These are phyloP conservation scores for Passiflora organensis DNA, from an alignment of 345 rosid species.

Conservation along the genomic window DNA sequence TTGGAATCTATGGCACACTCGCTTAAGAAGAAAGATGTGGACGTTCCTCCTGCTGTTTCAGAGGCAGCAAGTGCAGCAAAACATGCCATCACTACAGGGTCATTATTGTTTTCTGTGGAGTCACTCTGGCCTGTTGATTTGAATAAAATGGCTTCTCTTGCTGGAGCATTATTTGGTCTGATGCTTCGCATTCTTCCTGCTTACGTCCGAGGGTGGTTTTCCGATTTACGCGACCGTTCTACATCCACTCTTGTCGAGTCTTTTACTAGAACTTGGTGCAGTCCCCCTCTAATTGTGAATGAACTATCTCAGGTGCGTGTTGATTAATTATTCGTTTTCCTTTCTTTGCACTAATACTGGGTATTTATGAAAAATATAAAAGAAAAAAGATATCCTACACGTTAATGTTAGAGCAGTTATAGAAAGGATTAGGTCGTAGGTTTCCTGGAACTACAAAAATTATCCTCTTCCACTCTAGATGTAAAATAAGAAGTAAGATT, in stretches of 20 bases:
- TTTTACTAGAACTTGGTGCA: constrained; percentile 90
- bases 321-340: not conserved
- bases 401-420: too few relatives aligned
- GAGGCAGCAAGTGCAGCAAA: constrained; percentile 70
- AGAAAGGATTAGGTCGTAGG: too few relatives aligned
- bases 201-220: constrained; percentile 88
- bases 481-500: too few relatives aligned
- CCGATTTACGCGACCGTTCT: constrained; percentile 79
- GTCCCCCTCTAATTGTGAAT: constrained; percentile 68
- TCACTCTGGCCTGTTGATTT: constrained; percentile 78
- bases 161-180: constrained; percentile 83
- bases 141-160: constrained; percentile 61
- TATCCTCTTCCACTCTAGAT: too few relatives aligned
- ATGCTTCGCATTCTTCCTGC: constrained; percentile 90
- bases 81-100: constrained; percentile 57
- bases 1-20: constrained; percentile 48
- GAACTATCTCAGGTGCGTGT: constrained; percentile 83
- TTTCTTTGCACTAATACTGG: too few relatives aligned
- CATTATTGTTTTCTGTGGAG: constrained; percentile 59
- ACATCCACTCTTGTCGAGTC: constrained; percentile 58
- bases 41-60: constrained; percentile 44
- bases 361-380: too few relatives aligned
- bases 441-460: too few relatives aligned
- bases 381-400: too few relatives aligned
- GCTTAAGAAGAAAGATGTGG: constrained; percentile 70